A percentile compares a stretch with the other conserved stretches of the same genome.
Conservation (phyloP, 139 green algal genomes). For the Tetraselmis striata region DNA sequence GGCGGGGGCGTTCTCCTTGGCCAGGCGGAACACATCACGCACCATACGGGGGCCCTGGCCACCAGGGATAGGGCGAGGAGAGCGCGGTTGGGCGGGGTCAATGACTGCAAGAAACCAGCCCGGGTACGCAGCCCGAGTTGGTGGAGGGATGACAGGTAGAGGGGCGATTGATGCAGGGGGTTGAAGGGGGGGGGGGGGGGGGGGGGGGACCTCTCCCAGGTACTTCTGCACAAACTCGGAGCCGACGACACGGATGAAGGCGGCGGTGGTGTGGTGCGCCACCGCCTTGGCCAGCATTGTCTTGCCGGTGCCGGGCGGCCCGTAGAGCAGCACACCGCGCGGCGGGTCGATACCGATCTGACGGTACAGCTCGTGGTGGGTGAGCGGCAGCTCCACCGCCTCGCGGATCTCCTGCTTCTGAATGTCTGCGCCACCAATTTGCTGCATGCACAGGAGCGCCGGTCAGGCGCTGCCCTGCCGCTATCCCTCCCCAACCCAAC, state of each 20-base stretch:
- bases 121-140: neutral
- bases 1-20: slow-evolving; percentile 93
- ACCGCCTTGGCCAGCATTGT: slow-evolving; percentile 96
- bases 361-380: slow-evolving; percentile 90
- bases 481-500: neutral
- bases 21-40: slow-evolving; percentile 95
- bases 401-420: slow-evolving; percentile 99
- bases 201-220: slow-evolving; percentile 75
- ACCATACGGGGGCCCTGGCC: slow-evolving; percentile 91
- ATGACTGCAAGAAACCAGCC: too few species aligned
- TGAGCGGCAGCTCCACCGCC: slow-evolving; percentile 97
- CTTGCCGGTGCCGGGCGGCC: slow-evolving; percentile 86
- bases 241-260: slow-evolving; percentile 96
- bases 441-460: slow-evolving; percentile 30
- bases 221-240: slow-evolving; percentile 99
- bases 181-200: neutral
- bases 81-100: too few species aligned
- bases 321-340: slow-evolving; percentile 93
- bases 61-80: too few species aligned
- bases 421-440: slow-evolving; percentile 97
- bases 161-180: neutral
- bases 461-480: neutral
- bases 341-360: slow-evolving; percentile 96
- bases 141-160: neutral
- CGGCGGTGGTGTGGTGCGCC: slow-evolving; percentile 92